phyloP scores from a whole-genome alignment of 1,139 yeast species.

The Geotrichum aggregatum region DNA sequence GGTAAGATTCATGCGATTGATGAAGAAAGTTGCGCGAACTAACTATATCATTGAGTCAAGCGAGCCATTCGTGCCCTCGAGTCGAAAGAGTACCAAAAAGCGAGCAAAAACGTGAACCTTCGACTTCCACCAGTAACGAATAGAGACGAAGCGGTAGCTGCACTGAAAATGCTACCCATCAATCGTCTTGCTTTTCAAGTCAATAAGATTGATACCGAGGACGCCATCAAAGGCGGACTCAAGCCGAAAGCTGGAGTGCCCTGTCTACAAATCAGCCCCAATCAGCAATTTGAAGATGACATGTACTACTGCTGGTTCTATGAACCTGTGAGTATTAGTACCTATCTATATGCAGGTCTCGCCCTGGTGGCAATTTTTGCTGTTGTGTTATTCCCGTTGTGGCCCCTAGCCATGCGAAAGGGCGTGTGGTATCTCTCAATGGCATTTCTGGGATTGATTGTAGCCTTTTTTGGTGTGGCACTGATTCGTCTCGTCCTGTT shows the following conservation, averaged over 20 bases:
- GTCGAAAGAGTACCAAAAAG: constrained; percentile 63
- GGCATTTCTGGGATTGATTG: constrained; percentile 69
- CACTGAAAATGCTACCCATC: constrained; percentile 65
- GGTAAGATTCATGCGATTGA: not conserved
- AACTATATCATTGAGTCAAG: constrained; percentile 42
- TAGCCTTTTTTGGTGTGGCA: constrained; percentile 71
- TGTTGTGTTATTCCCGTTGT: constrained; percentile 84
- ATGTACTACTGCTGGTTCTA: constrained; percentile 84
- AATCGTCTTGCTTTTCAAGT: constrained; percentile 70
- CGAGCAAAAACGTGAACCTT: constrained; percentile 50
- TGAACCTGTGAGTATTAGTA: constrained; percentile 69
- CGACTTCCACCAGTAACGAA: constrained; percentile 55
- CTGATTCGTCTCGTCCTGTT: constrained; percentile 73
- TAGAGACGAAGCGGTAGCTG: constrained; percentile 56
- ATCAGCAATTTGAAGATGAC: constrained; percentile 72
- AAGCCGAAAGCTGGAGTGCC: constrained; percentile 77
- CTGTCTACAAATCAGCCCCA: constrained; percentile 57
- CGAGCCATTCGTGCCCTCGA: constrained; percentile 74
- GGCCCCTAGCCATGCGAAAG: constrained; percentile 87
- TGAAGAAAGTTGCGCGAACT: not conserved
- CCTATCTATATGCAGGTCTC: constrained; percentile 56
- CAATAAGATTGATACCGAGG: constrained; percentile 56
- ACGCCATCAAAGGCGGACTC: constrained; percentile 57
- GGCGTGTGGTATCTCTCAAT: constrained; percentile 91
- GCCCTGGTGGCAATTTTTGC: constrained; percentile 67